Percentiles rank a stretch among this genome's conserved stretches.
Evolutionary conservation across 495 filamentous ascomycete species (phyloP).

Genomic region (Xylaria curta): DNA sequence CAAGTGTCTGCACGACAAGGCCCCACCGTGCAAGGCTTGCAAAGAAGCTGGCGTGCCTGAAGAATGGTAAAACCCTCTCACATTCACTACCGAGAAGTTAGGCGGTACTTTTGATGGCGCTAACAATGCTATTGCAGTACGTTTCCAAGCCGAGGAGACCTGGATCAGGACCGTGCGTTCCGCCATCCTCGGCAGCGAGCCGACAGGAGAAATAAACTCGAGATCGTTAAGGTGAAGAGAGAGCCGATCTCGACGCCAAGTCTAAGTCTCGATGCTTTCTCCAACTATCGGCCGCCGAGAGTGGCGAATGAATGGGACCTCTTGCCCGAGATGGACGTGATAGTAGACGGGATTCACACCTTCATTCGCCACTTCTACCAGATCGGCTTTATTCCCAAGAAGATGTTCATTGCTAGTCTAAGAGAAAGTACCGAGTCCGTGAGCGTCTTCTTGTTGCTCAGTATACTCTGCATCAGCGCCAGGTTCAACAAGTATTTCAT

Average conservation of each 20-base stretch:
- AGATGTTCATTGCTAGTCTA: slow-evolving; percentile 51
- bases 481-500: slow-evolving; percentile 54
- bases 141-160: slow-evolving; percentile 52
- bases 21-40: slow-evolving; percentile 52
- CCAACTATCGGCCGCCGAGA: slow-evolving; percentile 33
- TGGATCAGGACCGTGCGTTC: slow-evolving; percentile 52
- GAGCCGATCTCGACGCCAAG: slow-evolving; percentile 42
- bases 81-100: background rate
- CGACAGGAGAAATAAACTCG: slow-evolving; percentile 48
- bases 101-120: background rate
- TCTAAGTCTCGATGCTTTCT: slow-evolving; percentile 31
- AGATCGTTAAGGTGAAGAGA: slow-evolving; percentile 45
- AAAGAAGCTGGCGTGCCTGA: slow-evolving; percentile 49
- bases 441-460: slow-evolving; percentile 55
- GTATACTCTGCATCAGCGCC: slow-evolving; percentile 55
- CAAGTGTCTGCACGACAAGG: slow-evolving; percentile 56
- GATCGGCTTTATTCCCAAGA: slow-evolving; percentile 60
- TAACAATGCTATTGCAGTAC: slow-evolving; percentile 35
- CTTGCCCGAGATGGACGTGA: slow-evolving; percentile 48
- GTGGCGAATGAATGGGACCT: slow-evolving; percentile 51
- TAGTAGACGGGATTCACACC: slow-evolving; percentile 52
- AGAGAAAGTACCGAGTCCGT: slow-evolving; percentile 47
- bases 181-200: slow-evolving; percentile 53
- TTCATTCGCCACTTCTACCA: slow-evolving; percentile 57
- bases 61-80: slow-evolving; percentile 46